Conservation (phyloP, 2,329 filamentous ascomycete species). For the Trichoderma sp. region DNA sequence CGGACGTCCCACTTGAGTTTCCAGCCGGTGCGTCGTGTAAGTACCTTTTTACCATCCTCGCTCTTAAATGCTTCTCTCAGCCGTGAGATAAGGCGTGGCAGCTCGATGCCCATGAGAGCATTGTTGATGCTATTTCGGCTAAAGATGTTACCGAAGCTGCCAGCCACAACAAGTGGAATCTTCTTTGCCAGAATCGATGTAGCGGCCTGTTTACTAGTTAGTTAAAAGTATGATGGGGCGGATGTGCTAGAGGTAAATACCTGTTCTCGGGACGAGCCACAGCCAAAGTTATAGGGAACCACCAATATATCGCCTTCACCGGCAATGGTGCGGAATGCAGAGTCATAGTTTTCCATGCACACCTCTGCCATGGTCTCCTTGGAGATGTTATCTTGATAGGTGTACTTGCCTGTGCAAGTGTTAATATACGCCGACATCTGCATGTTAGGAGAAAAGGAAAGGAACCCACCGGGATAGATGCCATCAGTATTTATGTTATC, state of each 20-base stretch:
- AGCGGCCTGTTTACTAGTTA: slow-evolving; percentile 62
- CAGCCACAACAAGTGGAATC: slow-evolving; percentile 78
- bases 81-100: slow-evolving; percentile 67
- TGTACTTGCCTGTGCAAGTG: slow-evolving; percentile 66
- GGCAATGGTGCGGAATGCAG: slow-evolving; percentile 65
- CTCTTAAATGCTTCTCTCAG: slow-evolving; percentile 62
- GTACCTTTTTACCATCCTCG: slow-evolving; percentile 51
- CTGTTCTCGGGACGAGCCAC: slow-evolving; percentile 73
- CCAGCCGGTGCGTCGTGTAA: slow-evolving; percentile 81
- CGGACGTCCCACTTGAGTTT: slow-evolving; percentile 79
- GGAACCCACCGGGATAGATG: slow-evolving; percentile 73
- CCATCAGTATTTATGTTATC: slow-evolving; percentile 87
- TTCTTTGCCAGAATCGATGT: slow-evolving; percentile 82
- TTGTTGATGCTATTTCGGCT: slow-evolving; percentile 78
- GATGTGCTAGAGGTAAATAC: background rate
- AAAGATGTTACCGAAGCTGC: slow-evolving; percentile 86
- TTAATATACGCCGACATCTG: background rate
- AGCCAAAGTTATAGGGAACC: slow-evolving; percentile 86
- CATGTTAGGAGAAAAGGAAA: background rate
- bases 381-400: slow-evolving; percentile 84
- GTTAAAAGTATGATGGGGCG: background rate
- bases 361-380: slow-evolving; percentile 82
- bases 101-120: slow-evolving; percentile 71
- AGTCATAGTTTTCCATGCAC: slow-evolving; percentile 94
- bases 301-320: slow-evolving; percentile 79